These are phyloP conservation scores for Tubosaeta sp. DNA, from an alignment of 768 basidiomycete species.

Conservation along the genomic window DNA sequence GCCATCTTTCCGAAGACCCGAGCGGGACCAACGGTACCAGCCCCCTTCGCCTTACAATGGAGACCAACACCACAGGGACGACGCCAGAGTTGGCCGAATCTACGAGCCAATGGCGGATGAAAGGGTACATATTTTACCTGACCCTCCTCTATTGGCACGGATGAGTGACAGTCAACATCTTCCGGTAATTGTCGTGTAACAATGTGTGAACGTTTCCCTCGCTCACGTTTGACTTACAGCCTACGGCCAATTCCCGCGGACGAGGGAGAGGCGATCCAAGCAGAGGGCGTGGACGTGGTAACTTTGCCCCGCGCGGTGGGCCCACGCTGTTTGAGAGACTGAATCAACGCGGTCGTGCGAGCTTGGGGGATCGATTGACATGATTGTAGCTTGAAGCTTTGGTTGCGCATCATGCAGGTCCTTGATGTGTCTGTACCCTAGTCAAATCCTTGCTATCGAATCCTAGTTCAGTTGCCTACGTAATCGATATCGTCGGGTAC, in stretches of 20 bases:
- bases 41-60: not conserved
- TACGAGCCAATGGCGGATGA: conserved; percentile 14
- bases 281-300: conserved; percentile 21
- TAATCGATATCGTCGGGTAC: conserved; percentile 8
- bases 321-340: conserved; percentile 15
- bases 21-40: conserved; percentile 14
- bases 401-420: not conserved
- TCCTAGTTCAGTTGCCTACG: conserved; percentile 2
- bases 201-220: not conserved
- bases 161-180: conserved; percentile 18
- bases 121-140: conserved; percentile 9
- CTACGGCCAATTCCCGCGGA: conserved; percentile 13
- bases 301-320: conserved; percentile 11
- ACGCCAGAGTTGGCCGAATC: conserved; percentile 3
- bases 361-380: conserved; percentile 19
- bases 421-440: conserved; percentile 1
- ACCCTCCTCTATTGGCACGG: conserved; percentile 22
- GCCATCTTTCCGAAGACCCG: conserved; percentile 7
- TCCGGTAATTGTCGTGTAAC: conserved; percentile 16
- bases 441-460: not conserved
- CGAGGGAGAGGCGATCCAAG: conserved; percentile 21
- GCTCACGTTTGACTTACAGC: conserved; percentile 7
- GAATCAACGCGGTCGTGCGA: conserved; percentile 5
- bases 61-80: conserved; percentile 6
- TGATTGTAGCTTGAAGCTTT: conserved; percentile 2